phyloP scores from a whole-genome alignment of 768 basidiomycete species.

The Porphyrellus cyaneotinctus region DNA sequence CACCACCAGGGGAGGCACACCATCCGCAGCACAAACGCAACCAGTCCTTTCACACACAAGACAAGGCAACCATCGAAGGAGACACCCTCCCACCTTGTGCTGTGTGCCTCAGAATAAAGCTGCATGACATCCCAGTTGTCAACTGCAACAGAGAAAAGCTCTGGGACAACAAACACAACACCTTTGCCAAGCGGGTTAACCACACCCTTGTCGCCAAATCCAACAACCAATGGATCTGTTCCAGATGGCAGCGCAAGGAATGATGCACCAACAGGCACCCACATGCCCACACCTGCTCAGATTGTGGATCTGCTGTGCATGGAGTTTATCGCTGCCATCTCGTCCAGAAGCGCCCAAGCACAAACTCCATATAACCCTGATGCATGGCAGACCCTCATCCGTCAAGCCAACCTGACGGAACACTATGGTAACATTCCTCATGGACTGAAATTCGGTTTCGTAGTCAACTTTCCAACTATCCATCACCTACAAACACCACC shows the following conservation, averaged over 20 bases:
- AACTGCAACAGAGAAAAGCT: background rate
- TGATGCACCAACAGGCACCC: background rate
- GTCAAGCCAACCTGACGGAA: accelerated
- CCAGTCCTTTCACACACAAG: too few relatives aligned
- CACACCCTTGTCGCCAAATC: background rate
- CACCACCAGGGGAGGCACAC: too few relatives aligned
- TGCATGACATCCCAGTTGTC: background rate
- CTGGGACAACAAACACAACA: background rate
- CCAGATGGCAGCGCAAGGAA: background rate
- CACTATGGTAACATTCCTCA: background rate
- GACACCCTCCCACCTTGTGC: background rate
- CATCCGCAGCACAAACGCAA: too few relatives aligned
- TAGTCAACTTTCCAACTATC: background rate
- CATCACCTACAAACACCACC: background rate
- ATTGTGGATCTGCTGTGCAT: background rate
- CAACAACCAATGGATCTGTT: background rate
- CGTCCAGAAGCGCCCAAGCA: too few relatives aligned
- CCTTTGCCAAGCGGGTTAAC: background rate
- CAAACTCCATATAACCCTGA: background rate
- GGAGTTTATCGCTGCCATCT: background rate
- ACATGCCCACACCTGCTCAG: background rate
- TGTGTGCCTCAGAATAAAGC: background rate
- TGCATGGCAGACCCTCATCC: background rate
- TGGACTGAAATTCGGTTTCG: background rate
- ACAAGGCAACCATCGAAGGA: too few relatives aligned